These are phyloP conservation scores for Echeveria elegans DNA, from an alignment of 164 flowering plant species.

Conservation along the genomic window DNA sequence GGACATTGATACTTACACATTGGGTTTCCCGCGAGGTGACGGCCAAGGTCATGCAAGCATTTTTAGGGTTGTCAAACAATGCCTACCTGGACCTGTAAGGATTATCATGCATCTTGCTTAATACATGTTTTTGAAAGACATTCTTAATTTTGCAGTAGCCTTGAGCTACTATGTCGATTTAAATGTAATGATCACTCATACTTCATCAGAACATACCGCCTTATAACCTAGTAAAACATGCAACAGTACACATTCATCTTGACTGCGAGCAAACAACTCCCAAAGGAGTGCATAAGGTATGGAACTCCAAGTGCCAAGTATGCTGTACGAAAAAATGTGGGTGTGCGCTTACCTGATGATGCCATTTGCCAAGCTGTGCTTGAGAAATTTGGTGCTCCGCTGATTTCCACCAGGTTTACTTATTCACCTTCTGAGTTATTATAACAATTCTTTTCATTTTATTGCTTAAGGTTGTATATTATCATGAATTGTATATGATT, in stretches of 20 bases:
- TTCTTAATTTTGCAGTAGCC: not conserved
- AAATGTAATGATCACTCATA: not conserved
- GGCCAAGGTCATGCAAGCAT: constrained; percentile 58
- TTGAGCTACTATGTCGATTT: not conserved
- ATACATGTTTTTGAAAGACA: not conserved
- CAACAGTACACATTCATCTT: constrained; percentile 87
- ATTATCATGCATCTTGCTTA: constrained; percentile 6
- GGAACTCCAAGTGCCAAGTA: constrained; percentile 57
- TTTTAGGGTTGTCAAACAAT: constrained; percentile 80
- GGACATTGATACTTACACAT: constrained; percentile 77
- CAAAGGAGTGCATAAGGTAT: constrained; percentile 64
- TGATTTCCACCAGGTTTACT: constrained; percentile 70
- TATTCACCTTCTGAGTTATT: not conserved
- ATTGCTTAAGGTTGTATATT: no score
- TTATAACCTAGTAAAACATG: constrained; percentile 1
- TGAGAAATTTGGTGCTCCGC: constrained; percentile 60
- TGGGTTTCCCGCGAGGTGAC: constrained; percentile 81
- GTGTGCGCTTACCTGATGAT: constrained; percentile 83
- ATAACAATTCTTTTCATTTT: no score
- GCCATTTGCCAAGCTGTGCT: constrained; percentile 73
- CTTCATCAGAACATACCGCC: not conserved
- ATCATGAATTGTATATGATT: no score
- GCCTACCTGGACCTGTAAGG: constrained; percentile 96
- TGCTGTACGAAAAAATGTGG: constrained; percentile 63
- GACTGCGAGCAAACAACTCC: constrained; percentile 84